phyloP scores from a whole-genome alignment of 208 protist species.

The Balamuthia mandrillaris region DNA sequence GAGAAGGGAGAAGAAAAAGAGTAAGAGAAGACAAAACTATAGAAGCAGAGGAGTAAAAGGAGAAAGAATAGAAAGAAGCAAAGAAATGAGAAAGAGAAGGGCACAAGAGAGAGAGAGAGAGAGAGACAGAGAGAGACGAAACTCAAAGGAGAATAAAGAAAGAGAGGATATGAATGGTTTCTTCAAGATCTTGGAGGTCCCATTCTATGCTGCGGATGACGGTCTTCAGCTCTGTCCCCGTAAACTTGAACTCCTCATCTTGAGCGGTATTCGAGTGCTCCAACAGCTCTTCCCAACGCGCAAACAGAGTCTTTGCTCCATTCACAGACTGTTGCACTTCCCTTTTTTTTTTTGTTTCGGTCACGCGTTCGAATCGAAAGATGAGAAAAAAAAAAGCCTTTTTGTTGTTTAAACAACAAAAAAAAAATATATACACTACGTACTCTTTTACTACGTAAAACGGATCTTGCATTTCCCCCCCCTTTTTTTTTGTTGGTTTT shows the following conservation, averaged over 20 bases:
- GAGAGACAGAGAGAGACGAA: not conserved
- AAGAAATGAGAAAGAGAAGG: not conserved
- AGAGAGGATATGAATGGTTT: conserved; percentile 23
- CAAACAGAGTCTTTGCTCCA: not conserved
- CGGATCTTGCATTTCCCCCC: not conserved
- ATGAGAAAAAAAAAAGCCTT: not conserved
- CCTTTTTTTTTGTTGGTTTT: not conserved
- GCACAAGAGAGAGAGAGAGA: not conserved
- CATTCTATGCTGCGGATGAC: conserved; percentile 15
- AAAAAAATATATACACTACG: not conserved
- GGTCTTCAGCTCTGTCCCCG: not conserved
- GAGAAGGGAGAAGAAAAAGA: not conserved
- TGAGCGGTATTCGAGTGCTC: not conserved
- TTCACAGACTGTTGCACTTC: conserved; percentile 4
- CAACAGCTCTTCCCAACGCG: not conserved
- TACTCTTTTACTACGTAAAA: conserved; percentile 31
- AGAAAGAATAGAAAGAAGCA: not conserved
- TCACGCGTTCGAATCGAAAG: not conserved
- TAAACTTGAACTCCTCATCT: conserved; percentile 30
- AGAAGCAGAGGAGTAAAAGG: no score
- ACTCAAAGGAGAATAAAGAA: no score
- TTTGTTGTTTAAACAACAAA: not conserved
- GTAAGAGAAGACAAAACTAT: no score
- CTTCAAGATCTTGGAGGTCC: conserved; percentile 5
- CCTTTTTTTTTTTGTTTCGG: not conserved